Evolutionary conservation across 2,329 filamentous ascomycete genomes (phyloP), one percentile per base, ranked within the genome.

Genomic region (Aspergillus udagawae): DNA sequence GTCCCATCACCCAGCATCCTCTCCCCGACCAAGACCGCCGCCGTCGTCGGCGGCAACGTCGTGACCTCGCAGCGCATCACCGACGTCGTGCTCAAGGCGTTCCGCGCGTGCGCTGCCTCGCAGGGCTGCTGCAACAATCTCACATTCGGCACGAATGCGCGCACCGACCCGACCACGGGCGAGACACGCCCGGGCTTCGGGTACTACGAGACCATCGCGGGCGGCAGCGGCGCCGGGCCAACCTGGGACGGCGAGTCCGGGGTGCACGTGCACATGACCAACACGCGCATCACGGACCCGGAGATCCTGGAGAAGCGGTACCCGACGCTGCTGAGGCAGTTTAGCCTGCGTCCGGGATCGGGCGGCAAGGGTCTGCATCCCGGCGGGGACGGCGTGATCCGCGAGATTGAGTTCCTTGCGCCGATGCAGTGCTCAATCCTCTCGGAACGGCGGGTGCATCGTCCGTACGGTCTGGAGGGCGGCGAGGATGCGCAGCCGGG

Each of bases 141-240:
- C 5, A 93, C 90, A 0, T 94, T 94, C 67, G 90, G 89, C 60
- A 71, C 59, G 2, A 91, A 90, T 65, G 88, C 89, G 54, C 89
- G 89, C 47, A 86, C 88, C 59, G 73, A 82, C 28, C 75, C 80
- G 0, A 79, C 81, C 3, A 77, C 82, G 51, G 80, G 83, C 54
- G 80, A 82, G 4, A 65, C 68, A n/a, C 79, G 85, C n/a, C 85
- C 85, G 38, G 90, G 90, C 0, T 94, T 94, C 68, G 90, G 90
- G 9, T 94, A 93, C 78, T 93, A 93, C 71, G 91, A 94, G 73
- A 94, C 91, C 2, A 93, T 94, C 59, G 89, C 90, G 0, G 90
- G 91, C 44, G 91, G 90, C 2, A 86, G 83, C 48, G 91, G 90
- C 47, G 91, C 90, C 0, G 90, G 90, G 0, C 83, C 87, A 0